Evolutionary conservation across 108 stramenopile species (phyloP).

Genomic region (Stephanodiscus triporus): DNA sequence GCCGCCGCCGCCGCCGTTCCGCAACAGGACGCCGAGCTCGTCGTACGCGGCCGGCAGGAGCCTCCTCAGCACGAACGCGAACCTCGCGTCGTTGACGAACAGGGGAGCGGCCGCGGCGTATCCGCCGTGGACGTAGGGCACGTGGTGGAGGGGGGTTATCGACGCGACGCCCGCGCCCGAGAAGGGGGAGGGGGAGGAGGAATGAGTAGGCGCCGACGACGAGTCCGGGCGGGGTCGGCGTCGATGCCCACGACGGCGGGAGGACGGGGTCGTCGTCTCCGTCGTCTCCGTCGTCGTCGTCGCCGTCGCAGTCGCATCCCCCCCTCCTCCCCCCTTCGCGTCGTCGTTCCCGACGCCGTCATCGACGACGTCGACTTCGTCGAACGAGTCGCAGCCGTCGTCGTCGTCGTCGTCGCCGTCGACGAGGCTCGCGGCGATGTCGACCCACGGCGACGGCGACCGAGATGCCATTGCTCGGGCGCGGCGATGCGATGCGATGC

Average conservation of each 20-base stretch:
- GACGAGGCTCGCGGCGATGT: background rate
- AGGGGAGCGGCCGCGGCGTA: slow-evolving; percentile 57
- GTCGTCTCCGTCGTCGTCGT: background rate
- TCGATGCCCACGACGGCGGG: background rate
- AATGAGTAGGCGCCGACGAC: background rate
- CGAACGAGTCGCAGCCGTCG: background rate
- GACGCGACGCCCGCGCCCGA: background rate
- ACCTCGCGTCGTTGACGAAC: slow-evolving; percentile 38
- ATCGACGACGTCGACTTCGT: background rate
- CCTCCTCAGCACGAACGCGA: slow-evolving; percentile 33
- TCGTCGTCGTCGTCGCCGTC: background rate
- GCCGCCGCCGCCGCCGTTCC: background rate
- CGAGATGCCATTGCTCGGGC: no score
- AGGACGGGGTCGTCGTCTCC: background rate
- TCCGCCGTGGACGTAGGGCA: slow-evolving; percentile 63
- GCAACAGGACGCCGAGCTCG: slow-evolving; percentile 30
- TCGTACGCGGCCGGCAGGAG: slow-evolving; percentile 45
- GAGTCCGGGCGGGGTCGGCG: no score
- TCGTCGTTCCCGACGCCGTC: background rate
- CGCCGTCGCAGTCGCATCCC: background rate
- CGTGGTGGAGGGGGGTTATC: slow-evolving; percentile 42
- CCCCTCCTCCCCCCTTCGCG: background rate
- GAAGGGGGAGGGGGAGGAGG: background rate
- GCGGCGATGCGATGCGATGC: no score
- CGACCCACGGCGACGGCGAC: background rate